These are phyloP conservation scores for Isabelozyma heimii DNA, from an alignment of 805 yeast species.

Conservation along the genomic window DNA sequence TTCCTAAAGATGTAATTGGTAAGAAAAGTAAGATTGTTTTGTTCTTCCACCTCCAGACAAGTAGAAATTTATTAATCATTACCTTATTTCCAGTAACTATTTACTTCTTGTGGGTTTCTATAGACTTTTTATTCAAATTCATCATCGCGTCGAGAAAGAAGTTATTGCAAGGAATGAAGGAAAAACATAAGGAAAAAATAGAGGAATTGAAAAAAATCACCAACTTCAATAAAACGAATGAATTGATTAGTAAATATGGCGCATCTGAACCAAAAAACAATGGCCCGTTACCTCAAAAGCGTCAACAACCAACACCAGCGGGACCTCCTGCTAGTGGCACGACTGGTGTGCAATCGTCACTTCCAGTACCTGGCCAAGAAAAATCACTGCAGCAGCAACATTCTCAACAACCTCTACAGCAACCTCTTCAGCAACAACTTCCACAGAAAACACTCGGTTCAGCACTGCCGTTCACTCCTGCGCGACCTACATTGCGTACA, in stretches of 20 bases:
- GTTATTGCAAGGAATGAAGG: constrained; percentile 27
- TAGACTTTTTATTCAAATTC: constrained; percentile 13
- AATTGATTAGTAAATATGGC: constrained; percentile 61
- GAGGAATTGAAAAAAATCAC: constrained; percentile 70
- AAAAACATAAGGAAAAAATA: constrained; percentile 51
- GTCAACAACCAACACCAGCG: background rate
- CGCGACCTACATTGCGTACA: constrained; percentile 10
- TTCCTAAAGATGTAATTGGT: constrained; percentile 12
- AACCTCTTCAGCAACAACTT: background rate
- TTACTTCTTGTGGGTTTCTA: constrained; percentile 12
- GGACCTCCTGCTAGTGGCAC: too few relatives aligned
- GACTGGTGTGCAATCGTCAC: too few relatives aligned
- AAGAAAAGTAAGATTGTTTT: constrained; percentile 14
- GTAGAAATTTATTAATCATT: constrained; percentile 12
- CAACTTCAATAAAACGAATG: constrained; percentile 71
- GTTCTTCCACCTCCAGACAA: constrained; percentile 24
- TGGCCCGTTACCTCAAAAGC: background rate
- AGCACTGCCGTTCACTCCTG: background rate
- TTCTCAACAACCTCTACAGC: background rate
- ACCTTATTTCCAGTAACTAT: constrained; percentile 21
- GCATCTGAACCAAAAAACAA: constrained; percentile 3
- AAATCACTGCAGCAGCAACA: background rate
- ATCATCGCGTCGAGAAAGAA: constrained; percentile 19
- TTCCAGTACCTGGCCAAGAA: background rate
- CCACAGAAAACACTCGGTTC: background rate